Evolutionary conservation across 129 eudicot species (phyloP).

Genomic region (Flaveria brownii): DNA sequence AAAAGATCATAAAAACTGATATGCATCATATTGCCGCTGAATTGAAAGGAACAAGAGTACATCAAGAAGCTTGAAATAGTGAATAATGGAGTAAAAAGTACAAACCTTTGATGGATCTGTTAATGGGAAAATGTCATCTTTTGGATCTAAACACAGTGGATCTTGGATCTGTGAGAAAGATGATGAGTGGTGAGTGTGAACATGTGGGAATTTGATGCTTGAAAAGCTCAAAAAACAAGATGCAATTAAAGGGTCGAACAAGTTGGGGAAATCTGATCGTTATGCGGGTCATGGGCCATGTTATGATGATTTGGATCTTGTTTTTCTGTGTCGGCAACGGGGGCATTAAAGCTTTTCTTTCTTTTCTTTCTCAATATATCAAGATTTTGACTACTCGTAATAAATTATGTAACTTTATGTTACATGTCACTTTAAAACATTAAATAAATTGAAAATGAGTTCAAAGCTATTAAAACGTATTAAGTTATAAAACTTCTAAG

Average conservation of each 20-base stretch:
- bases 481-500: too few relatives aligned
- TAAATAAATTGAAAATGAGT: neutral
- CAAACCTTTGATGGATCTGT: constrained; percentile 37
- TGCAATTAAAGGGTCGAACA: constrained; percentile 15
- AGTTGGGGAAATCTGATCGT: constrained; percentile 15
- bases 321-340: constrained; percentile 26
- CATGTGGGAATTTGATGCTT: neutral
- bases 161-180: constrained; percentile 37
- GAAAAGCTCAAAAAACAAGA: neutral
- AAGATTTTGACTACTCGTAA: constrained; percentile 4
- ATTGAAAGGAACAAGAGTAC: neutral
- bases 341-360: neutral
- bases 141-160: constrained; percentile 22
- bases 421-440: neutral
- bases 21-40: neutral
- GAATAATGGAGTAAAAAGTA: constrained; percentile 10
- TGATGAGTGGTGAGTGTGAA: neutral
- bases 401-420: neutral
- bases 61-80: constrained; percentile 11
- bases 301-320: constrained; percentile 25
- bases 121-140: constrained; percentile 19
- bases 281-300: constrained; percentile 29
- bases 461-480: neutral
- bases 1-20: neutral
- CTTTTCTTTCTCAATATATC: neutral